These are phyloP conservation scores for Hydnum rufescens DNA, from an alignment of 768 basidiomycete genomes.

Conservation along the genomic window DNA sequence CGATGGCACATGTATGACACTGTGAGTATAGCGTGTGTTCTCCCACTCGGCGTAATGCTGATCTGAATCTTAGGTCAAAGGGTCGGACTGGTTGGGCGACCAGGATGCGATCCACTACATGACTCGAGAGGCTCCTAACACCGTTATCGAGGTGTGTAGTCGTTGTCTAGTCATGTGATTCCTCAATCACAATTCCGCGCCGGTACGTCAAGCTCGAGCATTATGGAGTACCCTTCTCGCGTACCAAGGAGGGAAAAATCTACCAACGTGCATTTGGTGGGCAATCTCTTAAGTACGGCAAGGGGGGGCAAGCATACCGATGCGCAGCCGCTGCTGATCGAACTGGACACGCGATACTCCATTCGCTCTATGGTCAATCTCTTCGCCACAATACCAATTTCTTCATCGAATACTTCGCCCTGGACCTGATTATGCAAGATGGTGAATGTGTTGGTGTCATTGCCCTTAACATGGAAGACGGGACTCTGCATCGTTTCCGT, in stretches of 20 bases:
- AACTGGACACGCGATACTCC: slow-evolving; percentile 93
- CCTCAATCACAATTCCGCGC: background rate
- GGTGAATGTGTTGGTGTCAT: slow-evolving; percentile 99
- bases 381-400: slow-evolving; percentile 98
- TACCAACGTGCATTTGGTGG: slow-evolving; percentile 99
- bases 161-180: background rate
- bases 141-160: slow-evolving; percentile 63
- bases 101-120: slow-evolving; percentile 99
- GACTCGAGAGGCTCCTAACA: slow-evolving; percentile 90
- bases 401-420: slow-evolving; percentile 99
- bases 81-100: slow-evolving; percentile 99
- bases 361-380: slow-evolving; percentile 98
- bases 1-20: slow-evolving; percentile 98
- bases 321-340: slow-evolving; percentile 98
- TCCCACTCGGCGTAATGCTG: background rate
- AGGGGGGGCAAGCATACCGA: slow-evolving; percentile 97
- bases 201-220: slow-evolving; percentile 61
- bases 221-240: slow-evolving; percentile 95
- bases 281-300: slow-evolving; percentile 89
- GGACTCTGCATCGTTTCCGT: slow-evolving; percentile 95
- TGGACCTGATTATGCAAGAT: slow-evolving; percentile 95
- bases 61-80: slow-evolving; percentile 58
- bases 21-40: slow-evolving; percentile 39
- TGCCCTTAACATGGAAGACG: slow-evolving; percentile 98
- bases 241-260: slow-evolving; percentile 96